Evolutionary conservation across 768 basidiomycete genomes (phyloP), one percentile per base, ranked within the genome.

Genomic region (Leucosporidium yakuticum): DNA sequence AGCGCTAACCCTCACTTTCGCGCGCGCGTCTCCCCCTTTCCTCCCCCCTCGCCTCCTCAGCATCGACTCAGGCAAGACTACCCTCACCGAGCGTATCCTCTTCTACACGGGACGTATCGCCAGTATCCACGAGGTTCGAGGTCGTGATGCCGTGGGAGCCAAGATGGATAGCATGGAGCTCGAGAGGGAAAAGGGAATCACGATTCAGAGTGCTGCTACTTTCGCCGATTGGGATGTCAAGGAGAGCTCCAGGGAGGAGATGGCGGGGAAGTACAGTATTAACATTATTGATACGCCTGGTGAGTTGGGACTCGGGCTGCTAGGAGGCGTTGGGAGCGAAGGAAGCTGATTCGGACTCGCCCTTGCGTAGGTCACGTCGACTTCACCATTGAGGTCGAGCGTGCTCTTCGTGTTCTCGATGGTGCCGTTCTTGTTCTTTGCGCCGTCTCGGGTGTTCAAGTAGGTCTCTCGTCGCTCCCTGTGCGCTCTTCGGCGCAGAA

Each of bases 111-210:
- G 96, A 29, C 86, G 92, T 32, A 94, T 98, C 78, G 82, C 87
- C 54, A 91, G 91, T 59, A 98, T 99, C 76, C 96, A 99, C 77
- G 96, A 99, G 89, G 91, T 95, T 69, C 84, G 96, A 68, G 96
- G 96, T 54, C 85, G 89, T 63, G 96, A 99, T 78, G 87, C 88
- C 34, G 93, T 98, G 25, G 96, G 96, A 62, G 96, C 96, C 12
- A 99, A 99, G 82, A 99, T 99, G 96, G 96, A 99, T 79, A 91
- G 88, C 74, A 99, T 99, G 96, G 96, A 99, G 70, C 82, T 99
- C 6, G 96, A 99, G 79, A 84, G 95, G 57, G 96, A 98, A 80
- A 98, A 99, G 81, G 96, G 96, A 49, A 99, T 99, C 75, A 99
- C 96, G 44, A 99, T 99, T 70, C 96, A 99, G 80, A 93, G 90